Evolutionary conservation across 495 filamentous ascomycete species (phyloP).

Genomic region (Penicillium lividum): DNA sequence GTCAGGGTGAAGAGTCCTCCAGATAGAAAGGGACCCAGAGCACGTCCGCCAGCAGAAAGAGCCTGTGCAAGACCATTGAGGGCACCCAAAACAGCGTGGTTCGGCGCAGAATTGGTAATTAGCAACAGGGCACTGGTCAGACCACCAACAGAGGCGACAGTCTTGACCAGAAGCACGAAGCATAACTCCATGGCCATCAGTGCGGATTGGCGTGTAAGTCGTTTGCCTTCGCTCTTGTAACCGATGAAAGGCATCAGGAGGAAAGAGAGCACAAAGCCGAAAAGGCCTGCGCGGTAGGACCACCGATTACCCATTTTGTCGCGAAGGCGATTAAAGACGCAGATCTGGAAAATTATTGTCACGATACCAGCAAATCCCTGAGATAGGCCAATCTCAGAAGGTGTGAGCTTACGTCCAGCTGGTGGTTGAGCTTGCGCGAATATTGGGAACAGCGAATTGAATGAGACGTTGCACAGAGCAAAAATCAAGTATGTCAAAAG

Average conservation of each 20-base stretch:
- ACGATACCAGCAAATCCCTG: constrained; percentile 81
- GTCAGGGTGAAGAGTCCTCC: constrained; percentile 79
- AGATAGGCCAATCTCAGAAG: constrained; percentile 80
- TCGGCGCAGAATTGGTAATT: constrained; percentile 90
- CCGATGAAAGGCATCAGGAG: constrained; percentile 87
- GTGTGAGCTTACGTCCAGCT: constrained; percentile 70
- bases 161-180: constrained; percentile 79
- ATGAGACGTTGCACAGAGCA: constrained; percentile 83
- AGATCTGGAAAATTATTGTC: constrained; percentile 87
- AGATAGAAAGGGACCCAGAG: constrained; percentile 84
- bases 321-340: constrained; percentile 75
- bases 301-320: constrained; percentile 81
- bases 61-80: constrained; percentile 95
- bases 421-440: constrained; percentile 76
- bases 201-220: constrained; percentile 56
- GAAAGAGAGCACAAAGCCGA: constrained; percentile 83
- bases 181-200: constrained; percentile 72
- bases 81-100: constrained; percentile 81
- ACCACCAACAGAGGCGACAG: constrained; percentile 82
- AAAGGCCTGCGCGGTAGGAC: constrained; percentile 75
- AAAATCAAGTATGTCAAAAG: constrained; percentile 84
- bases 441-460: constrained; percentile 89
- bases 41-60: constrained; percentile 85
- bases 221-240: constrained; percentile 59
- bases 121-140: constrained; percentile 86